These are phyloP conservation scores for Calonectria naviculata DNA, from an alignment of 2,329 filamentous ascomycete species.

Conservation along the genomic window DNA sequence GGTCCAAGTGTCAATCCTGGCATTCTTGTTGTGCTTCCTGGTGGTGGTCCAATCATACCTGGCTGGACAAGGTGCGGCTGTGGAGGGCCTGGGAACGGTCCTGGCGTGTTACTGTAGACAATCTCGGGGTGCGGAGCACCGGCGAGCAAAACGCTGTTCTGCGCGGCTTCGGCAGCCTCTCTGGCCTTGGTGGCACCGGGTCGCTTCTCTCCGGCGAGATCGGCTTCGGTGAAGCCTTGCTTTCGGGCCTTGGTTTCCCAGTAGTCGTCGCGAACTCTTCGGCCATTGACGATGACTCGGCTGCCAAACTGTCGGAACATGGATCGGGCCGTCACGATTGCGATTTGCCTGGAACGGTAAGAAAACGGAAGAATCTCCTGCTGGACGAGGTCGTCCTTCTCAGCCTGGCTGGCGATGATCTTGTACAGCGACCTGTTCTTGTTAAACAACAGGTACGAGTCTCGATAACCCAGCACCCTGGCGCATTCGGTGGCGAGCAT, in stretches of 20 bases:
- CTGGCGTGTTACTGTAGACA: constrained; percentile 82
- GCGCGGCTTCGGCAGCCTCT: constrained; percentile 78
- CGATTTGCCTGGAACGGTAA: constrained; percentile 97
- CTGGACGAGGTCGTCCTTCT: constrained; percentile 95
- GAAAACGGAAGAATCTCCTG: constrained; percentile 98
- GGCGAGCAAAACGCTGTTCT: constrained; percentile 70
- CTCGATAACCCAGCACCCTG: constrained; percentile 90
- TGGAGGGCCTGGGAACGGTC: constrained; percentile 73
- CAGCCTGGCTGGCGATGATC: constrained; percentile 94
- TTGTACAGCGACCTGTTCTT: constrained; percentile 97
- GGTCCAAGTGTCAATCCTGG: constrained; percentile 86
- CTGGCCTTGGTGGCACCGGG: constrained; percentile 91
- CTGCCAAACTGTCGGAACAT: constrained; percentile 99
- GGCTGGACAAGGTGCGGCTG: constrained; percentile 78
- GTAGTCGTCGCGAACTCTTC: constrained; percentile 95
- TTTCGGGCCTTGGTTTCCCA: constrained; percentile 98
- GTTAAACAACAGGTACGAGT: constrained; percentile 99
- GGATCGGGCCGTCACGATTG: constrained; percentile 95
- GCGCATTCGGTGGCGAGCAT: constrained; percentile 99
- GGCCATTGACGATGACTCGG: constrained; percentile 88
- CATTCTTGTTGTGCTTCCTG: constrained; percentile 77
- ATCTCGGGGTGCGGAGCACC: constrained; percentile 81
- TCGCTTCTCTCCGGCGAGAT: constrained; percentile 94
- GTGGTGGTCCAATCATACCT: constrained; percentile 74
- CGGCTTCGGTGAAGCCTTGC: constrained; percentile 97